Conservation (phyloP, 2,329 filamentous ascomycete species). For the Penicillium sp. region DNA sequence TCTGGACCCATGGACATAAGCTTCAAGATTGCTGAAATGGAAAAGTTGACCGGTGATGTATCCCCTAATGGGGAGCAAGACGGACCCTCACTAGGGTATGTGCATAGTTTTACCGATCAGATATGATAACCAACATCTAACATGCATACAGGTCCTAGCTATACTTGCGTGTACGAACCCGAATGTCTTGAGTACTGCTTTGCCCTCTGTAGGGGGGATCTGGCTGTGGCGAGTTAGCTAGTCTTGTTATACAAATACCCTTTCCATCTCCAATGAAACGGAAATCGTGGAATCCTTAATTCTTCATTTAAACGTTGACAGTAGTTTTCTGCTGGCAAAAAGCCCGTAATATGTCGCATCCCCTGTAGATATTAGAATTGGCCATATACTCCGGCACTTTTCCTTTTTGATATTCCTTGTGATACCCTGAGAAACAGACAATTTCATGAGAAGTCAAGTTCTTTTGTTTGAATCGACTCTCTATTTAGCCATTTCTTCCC, state of each 20-base stretch:
- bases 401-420: neutral
- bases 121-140: neutral
- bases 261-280: neutral
- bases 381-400: conserved; percentile 1
- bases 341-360: neutral
- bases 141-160: neutral
- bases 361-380: conserved; percentile 1
- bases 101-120: neutral
- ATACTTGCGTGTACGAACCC: neutral
- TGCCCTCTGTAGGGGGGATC: neutral
- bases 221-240: neutral
- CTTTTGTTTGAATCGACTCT: too few species aligned
- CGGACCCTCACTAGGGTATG: too few species aligned
- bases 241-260: neutral
- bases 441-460: neutral
- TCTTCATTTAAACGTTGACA: neutral
- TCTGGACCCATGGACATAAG: too few species aligned
- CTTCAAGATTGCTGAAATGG: neutral
- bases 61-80: neutral
- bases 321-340: neutral
- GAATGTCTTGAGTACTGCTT: too few species aligned
- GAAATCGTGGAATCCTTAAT: neutral
- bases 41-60: neutral
- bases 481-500: neutral
- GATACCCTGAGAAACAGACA: neutral